A percentile compares a stretch with the other conserved stretches of the same genome.
phyloP scores from a whole-genome alignment of 139 green algal species.

The Trebouxia sp. region DNA sequence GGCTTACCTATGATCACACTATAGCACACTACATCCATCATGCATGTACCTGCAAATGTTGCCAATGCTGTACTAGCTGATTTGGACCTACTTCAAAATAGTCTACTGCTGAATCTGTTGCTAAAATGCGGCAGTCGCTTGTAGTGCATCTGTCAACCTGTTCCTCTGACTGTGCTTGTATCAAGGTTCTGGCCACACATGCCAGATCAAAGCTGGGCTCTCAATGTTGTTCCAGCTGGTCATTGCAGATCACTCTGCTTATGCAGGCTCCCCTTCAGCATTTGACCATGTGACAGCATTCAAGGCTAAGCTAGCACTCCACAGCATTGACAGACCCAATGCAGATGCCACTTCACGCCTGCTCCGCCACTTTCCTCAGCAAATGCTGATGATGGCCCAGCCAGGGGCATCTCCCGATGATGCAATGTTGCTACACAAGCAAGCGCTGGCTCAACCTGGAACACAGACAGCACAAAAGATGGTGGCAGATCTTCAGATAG shows the following conservation, averaged over 20 bases:
- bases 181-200: neutral
- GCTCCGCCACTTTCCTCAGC: slow-evolving; percentile 21
- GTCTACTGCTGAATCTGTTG: neutral
- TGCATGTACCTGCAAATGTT: no score
- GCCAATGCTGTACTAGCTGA: neutral
- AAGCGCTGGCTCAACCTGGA: slow-evolving; percentile 21
- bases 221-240: neutral
- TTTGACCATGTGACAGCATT: slow-evolving; percentile 26
- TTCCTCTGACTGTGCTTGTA: neutral
- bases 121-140: neutral
- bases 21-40: no score
- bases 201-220: neutral
- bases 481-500: slow-evolving; percentile 23
- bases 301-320: slow-evolving; percentile 24
- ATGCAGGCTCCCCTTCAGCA: slow-evolving; percentile 10
- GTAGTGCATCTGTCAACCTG: neutral
- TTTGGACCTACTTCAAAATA: neutral
- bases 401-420: slow-evolving; percentile 18
- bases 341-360: slow-evolving; percentile 24
- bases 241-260: neutral
- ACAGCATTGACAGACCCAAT: slow-evolving; percentile 25
- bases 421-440: slow-evolving; percentile 27
- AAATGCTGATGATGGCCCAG: slow-evolving; percentile 24
- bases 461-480: slow-evolving; percentile 12
- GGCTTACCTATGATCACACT: slow-evolving; percentile 9